Base-by-base conservation (phyloP, 306 rosid genomes). In the Vigna mungo region DNA sequence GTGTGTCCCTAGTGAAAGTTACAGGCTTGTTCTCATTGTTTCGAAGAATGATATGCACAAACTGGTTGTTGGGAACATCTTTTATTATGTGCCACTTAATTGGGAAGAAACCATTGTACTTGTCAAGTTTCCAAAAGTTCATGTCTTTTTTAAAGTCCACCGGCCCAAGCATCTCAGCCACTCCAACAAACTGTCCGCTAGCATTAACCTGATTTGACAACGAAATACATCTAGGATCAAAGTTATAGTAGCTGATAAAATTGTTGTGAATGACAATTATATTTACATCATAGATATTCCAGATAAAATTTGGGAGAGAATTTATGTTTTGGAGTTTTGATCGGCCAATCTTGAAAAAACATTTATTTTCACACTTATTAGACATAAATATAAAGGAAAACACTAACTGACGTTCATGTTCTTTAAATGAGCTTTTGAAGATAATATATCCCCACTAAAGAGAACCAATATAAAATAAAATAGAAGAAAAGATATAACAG, bases 91-190 rank as follows among this genome's bases (percentile, higher is more conserved):
- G 93, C 98, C 98, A 93, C 76, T 80, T 88, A 23, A 93, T 85
- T n/a, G 95, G 96, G 81, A 93, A 91, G 86, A 88, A 88, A 1
- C 98, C 98, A 72, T 79, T 89, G 89, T 89, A 93, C 76, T 87
- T 87, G 72, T 88, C 91, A 27, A 82, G 85, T 87, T 85, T 89
- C 98, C 97, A 91, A 80, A 91, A 93, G 37, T 75, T 85, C 98
- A 93, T 86, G 81, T 88, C 90, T 83, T 91, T 89, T 9, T 87
- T 43, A 55, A 88, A 91, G 86, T 93, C 97, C 34, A 93, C 97
- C 2, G 51, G 90, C 36, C 92, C 98, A 68, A 68, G 41, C 97
- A 93, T 93, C 86, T 91, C 97, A 9, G 98, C 96, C 41, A 91
- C 83, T 51, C 98, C 98, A 30, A 91, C 87, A 83, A 93, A 93